These are phyloP conservation scores for Acanthamoeba rhysodes DNA, from an alignment of 208 protist species.

Conservation along the genomic window DNA sequence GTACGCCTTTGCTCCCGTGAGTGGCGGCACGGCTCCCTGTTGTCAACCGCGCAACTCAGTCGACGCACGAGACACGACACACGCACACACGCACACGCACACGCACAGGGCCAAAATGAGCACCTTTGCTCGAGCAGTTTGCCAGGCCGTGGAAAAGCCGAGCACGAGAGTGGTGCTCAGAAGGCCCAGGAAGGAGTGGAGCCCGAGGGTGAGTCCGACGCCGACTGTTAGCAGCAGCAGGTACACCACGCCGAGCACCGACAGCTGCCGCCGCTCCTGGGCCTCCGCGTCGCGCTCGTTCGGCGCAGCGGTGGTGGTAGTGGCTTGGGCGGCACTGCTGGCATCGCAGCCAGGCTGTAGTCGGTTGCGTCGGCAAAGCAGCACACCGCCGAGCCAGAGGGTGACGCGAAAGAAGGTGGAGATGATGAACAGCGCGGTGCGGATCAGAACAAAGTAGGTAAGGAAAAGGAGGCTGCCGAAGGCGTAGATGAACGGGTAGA, in stretches of 20 bases:
- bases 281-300: background rate
- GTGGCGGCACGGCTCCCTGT: background rate
- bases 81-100: too few relatives aligned
- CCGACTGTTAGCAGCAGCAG: background rate
- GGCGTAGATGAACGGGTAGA: constrained; percentile 54
- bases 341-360: background rate
- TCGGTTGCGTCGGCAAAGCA: background rate
- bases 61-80: too few relatives aligned
- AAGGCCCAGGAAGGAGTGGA: constrained; percentile 7
- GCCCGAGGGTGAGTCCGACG: background rate
- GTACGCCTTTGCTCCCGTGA: background rate
- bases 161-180: background rate
- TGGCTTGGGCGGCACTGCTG: background rate
- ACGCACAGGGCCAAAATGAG: background rate
- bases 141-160: constrained; percentile 40
- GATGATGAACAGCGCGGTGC: background rate
- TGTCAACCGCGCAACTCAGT: background rate
- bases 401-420: background rate
- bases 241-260: background rate
- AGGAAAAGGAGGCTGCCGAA: constrained; percentile 24
- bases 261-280: background rate
- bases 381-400: background rate
- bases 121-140: background rate
- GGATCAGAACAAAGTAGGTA: background rate
- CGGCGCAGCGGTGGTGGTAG: background rate